Conservation (phyloP, 1,139 yeast species). For the Tardiomyces blankii region DNA sequence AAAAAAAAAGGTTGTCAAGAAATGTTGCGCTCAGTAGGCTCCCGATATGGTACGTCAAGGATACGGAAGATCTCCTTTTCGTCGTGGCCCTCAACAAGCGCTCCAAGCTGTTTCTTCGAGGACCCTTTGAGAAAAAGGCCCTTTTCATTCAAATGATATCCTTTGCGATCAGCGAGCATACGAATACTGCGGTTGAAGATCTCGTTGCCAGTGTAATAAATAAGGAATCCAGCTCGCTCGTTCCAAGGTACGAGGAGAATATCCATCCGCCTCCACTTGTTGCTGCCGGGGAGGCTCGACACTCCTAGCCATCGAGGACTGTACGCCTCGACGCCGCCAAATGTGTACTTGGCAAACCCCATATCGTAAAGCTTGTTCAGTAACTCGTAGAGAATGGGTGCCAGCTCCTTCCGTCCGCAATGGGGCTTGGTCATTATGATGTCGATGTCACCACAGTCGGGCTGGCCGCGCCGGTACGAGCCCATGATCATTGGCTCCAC, state of each 20-base stretch:
- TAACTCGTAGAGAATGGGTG: constrained; percentile 22
- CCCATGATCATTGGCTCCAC: constrained; percentile 39
- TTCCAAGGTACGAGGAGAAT: constrained; percentile 40
- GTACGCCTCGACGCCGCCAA: constrained; percentile 12
- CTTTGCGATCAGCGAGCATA: constrained; percentile 33
- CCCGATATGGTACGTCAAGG: constrained; percentile 35
- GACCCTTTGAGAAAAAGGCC: constrained; percentile 31
- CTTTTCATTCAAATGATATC: constrained; percentile 36
- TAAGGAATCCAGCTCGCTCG: constrained; percentile 40
- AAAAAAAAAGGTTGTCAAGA: neutral
- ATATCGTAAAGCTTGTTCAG: constrained; percentile 18
- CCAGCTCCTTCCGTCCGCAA: constrained; percentile 22
- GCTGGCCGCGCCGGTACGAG: constrained; percentile 42
- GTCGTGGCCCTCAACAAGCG: constrained; percentile 34
- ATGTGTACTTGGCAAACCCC: constrained; percentile 27
- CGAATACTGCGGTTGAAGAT: constrained; percentile 44
- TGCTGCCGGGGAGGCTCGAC: constrained; percentile 16
- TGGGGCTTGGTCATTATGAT: constrained; percentile 37
- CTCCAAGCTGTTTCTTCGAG: constrained; percentile 7
- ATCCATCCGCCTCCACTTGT: constrained; percentile 45
- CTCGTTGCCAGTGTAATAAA: constrained; percentile 51
- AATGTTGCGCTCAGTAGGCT: constrained; percentile 36
- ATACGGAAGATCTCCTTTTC: constrained; percentile 39
- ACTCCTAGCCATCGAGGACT: constrained; percentile 28
- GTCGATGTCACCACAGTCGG: constrained; percentile 48